Evolutionary conservation across 2,329 filamentous ascomycete genomes (phyloP).

Genomic region (Cytospora chrysosperma): DNA sequence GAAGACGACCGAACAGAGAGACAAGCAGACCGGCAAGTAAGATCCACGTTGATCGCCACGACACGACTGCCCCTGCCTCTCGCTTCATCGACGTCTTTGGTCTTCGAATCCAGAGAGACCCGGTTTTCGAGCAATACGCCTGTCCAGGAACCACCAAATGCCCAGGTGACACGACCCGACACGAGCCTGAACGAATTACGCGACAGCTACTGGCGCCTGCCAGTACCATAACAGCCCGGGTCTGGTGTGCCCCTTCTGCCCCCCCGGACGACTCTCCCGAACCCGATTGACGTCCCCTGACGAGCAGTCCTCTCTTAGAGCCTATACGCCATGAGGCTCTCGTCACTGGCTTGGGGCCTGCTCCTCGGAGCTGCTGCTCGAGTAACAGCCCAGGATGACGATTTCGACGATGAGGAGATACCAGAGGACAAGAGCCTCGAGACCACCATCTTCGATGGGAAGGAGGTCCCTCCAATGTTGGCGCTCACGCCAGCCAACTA

Average conservation of each 20-base stretch:
- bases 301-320: conserved; percentile 3
- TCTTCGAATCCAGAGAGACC: neutral
- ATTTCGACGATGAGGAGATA: conserved; percentile 38
- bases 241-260: conserved; percentile 9
- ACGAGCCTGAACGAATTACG: conserved; percentile 9
- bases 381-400: conserved; percentile 29
- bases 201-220: conserved; percentile 19
- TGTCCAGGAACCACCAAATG: conserved; percentile 8
- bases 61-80: conserved; percentile 10
- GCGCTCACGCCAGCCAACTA: conserved; percentile 60
- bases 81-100: conserved; percentile 2
- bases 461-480: conserved; percentile 63
- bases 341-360: conserved; percentile 39
- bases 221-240: conserved; percentile 14
- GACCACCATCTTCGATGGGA: conserved; percentile 63
- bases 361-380: conserved; percentile 47
- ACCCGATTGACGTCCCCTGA: neutral
- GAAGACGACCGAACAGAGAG: neutral
- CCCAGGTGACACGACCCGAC: conserved; percentile 4
- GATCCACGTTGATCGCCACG: conserved; percentile 18
- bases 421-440: conserved; percentile 35
- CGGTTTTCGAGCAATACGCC: neutral
- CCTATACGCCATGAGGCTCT: conserved; percentile 43
- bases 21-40: neutral
- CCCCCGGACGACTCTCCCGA: neutral